phyloP scores from a whole-genome alignment of 2,329 filamentous ascomycete genomes.

The Sporothrix luriei region DNA sequence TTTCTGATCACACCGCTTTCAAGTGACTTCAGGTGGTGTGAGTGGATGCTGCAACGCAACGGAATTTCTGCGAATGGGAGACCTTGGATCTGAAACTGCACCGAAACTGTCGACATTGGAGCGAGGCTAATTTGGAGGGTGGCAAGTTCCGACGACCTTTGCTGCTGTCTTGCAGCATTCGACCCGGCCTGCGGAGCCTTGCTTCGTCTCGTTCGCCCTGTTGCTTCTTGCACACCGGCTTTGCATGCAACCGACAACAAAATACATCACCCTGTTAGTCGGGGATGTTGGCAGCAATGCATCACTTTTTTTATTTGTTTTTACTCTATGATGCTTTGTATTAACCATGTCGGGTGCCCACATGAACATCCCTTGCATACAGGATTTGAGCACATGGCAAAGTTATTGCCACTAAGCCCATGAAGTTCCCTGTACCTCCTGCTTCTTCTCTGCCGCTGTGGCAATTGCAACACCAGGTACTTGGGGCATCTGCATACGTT shows the following conservation, averaged over 20 bases:
- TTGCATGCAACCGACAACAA: neutral
- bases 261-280: neutral
- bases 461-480: constrained; percentile 23
- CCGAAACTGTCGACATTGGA: constrained; percentile 24
- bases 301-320: neutral
- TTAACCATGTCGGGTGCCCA: no score
- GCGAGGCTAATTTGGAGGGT: neutral
- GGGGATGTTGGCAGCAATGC: neutral
- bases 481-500: constrained; percentile 4
- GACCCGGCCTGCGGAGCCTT: no score
- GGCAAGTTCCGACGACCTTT: neutral
- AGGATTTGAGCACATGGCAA: neutral
- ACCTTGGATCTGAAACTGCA: constrained; percentile 28
- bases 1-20: constrained; percentile 20
- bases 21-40: neutral
- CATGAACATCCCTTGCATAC: neutral
- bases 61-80: constrained; percentile 12
- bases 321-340: no score
- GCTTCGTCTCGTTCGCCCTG: no score
- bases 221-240: constrained; percentile 18
- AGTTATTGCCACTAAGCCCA: neutral
- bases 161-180: neutral
- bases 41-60: neutral
- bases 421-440: neutral
- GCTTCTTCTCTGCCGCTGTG: neutral